These are phyloP conservation scores for Cladosporium sp. DNA, from an alignment of 2,329 filamentous ascomycete species.

Conservation along the genomic window DNA sequence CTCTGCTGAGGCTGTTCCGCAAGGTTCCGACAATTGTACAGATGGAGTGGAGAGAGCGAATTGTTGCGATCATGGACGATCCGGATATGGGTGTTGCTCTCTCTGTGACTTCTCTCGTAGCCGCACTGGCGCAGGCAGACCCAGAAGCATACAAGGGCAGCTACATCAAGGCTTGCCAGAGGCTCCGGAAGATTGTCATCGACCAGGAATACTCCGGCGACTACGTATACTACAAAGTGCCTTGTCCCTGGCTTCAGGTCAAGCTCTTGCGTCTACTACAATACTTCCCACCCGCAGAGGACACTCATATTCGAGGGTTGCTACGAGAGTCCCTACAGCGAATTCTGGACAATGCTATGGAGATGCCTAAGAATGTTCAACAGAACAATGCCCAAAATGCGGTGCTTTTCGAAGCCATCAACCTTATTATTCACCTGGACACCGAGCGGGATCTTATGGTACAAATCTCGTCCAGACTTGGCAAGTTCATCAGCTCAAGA, in stretches of 20 bases:
- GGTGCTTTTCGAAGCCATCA: slow-evolving; percentile 96
- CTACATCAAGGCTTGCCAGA: slow-evolving; percentile 88
- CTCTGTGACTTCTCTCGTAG: slow-evolving; percentile 92
- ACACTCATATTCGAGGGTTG: slow-evolving; percentile 86
- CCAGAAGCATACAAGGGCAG: slow-evolving; percentile 92
- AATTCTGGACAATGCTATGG: slow-evolving; percentile 87
- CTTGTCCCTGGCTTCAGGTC: slow-evolving; percentile 96
- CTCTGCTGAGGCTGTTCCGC: slow-evolving; percentile 86
- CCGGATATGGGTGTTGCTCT: slow-evolving; percentile 89
- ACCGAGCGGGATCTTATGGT: slow-evolving; percentile 94
- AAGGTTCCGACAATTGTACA: slow-evolving; percentile 94
- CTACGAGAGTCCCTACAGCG: slow-evolving; percentile 89
- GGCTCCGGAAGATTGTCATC: slow-evolving; percentile 85
- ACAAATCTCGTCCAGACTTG: slow-evolving; percentile 86
- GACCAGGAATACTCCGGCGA: slow-evolving; percentile 87
- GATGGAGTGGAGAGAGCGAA: slow-evolving; percentile 94
- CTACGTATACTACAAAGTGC: slow-evolving; percentile 99
- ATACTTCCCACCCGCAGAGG: slow-evolving; percentile 95
- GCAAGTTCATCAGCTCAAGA: slow-evolving; percentile 93
- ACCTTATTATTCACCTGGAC: slow-evolving; percentile 95
- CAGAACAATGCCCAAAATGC: slow-evolving; percentile 99
- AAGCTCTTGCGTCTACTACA: slow-evolving; percentile 89
- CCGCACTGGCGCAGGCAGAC: slow-evolving; percentile 90
- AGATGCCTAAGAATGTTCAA: slow-evolving; percentile 96
- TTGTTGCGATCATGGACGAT: slow-evolving; percentile 99